Base-by-base conservation (phyloP, 305 asterid genomes). In the Fraxinus floribunda region DNA sequence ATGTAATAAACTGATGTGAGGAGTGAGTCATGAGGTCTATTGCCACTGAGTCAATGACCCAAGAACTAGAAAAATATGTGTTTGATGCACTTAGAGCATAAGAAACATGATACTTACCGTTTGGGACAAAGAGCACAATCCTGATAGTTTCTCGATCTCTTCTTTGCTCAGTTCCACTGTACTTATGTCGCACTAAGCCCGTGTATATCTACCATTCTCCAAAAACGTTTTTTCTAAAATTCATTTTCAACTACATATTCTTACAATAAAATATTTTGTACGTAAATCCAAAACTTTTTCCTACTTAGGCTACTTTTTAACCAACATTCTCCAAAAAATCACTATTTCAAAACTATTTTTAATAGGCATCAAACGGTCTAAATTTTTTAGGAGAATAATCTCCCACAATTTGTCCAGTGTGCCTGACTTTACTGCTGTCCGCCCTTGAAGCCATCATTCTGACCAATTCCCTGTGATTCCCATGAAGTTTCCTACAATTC, bases 1-100 rank as follows among this genome's bases (percentile, higher is more conserved):
- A 29, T 39, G 78, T 22, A 6, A 15, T 13, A 22, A 77, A 77
- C 0, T 4, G n/a, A 16, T 66, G 64, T 2, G 29, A 7, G 11
- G 32, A 64, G 35, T 46, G 16, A 8, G 71, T 11, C 74, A 46
- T 77, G 30, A 66, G 78, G 20, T 82, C 46, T 1, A 82, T 83
- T 0, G 79, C 74, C n/a, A 74, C 66, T 1, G 24, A 78, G n/a
- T 77, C 73, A 4, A 44, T 46, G 1, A 77, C n/a, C 60, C 57
- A 29, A 11, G 57, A 62, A 30, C 44, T 18, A 5, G 30, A 1
- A 16, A 39, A 32, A 7, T 5, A 9, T n/a, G 2, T 13, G 8
- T 6, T 10, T 3, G 8, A 82, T 4, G 71, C 44, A 75, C 18
- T 66, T 9, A 9, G 55, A 30, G 32, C 9, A 10, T 30, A 9